Conservation (phyloP, 2,329 filamentous ascomycete species). For the Trichoderma semiorbis region DNA sequence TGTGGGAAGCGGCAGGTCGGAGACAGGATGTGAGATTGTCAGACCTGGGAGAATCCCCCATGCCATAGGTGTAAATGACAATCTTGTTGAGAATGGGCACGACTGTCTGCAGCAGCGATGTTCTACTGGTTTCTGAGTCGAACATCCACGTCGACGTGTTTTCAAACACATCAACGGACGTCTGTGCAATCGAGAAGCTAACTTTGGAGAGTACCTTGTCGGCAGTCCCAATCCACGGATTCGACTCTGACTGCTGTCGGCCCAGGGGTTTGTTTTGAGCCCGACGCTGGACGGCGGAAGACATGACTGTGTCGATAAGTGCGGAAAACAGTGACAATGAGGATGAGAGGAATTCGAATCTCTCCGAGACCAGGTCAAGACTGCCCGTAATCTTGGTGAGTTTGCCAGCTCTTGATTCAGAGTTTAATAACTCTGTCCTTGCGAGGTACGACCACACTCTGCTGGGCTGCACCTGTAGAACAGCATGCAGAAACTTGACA, state of each 20-base stretch:
- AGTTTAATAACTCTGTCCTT: slow-evolving; percentile 74
- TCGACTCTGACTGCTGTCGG: slow-evolving; percentile 46
- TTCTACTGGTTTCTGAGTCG: slow-evolving; percentile 61
- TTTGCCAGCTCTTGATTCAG: slow-evolving; percentile 71
- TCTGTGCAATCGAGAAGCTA: slow-evolving; percentile 68
- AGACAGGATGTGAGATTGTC: slow-evolving; percentile 58
- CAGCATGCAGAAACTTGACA: slow-evolving; percentile 72
- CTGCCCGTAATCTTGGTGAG: slow-evolving; percentile 77
- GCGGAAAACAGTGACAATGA: slow-evolving; percentile 71
- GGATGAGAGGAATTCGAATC: slow-evolving; percentile 73
- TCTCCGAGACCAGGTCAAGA: slow-evolving; percentile 72
- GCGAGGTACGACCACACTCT: slow-evolving; percentile 88
- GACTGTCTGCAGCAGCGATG: slow-evolving; percentile 65
- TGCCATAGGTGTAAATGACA: slow-evolving; percentile 68
- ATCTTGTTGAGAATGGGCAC: slow-evolving; percentile 68
- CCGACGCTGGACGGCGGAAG: slow-evolving; percentile 65
- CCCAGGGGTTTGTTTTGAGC: slow-evolving; percentile 47
- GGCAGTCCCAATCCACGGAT: slow-evolving; percentile 67
- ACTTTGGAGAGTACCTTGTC: slow-evolving; percentile 73
- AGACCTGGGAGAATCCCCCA: slow-evolving; percentile 57
- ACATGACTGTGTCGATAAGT: slow-evolving; percentile 72
- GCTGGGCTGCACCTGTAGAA: slow-evolving; percentile 72
- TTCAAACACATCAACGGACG: slow-evolving; percentile 79
- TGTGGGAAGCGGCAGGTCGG: slow-evolving; percentile 67
- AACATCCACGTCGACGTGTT: slow-evolving; percentile 86